Base-by-base conservation (phyloP, 805 yeast species). In the Yamadazyma akitaensis region DNA sequence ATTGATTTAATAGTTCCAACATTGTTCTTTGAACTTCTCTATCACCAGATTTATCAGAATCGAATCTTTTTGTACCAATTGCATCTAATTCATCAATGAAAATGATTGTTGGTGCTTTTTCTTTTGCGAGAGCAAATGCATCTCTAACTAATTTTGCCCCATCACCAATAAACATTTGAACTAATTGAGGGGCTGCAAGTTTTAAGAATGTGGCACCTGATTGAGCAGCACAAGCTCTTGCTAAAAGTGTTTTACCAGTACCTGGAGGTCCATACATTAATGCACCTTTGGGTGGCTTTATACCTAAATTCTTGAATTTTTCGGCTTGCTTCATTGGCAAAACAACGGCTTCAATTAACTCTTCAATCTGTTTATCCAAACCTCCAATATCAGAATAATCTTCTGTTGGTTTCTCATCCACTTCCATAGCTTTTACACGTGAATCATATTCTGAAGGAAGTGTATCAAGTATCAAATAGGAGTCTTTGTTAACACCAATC, bases 341-440 rank as follows among this genome's bases (percentile, higher is more conserved):
- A 21, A 94, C 99, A 42, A 94, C 96, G 1, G 98, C 99, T 72
- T 94, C 99, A 46, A 92, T 96, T 51, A 94, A 77, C 67, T 94
- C 99, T 71, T 94, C 98, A 58, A 94, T 94, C 68, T 94, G 99
- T 70, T 94, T 94, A 68, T 92, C 98, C 58, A 94, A 76, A 10
- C 99, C 99, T 62, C 99, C 99, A 57, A 94, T 95, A 65, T 94
- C 99, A 1, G 95, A 84, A 63, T 94, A 94, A 10, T 96, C 89
- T 66, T 94, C 99, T 1, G 96, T 86, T 49, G 99, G 99, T 63
- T 92, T 91, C 70, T 94, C 99, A 64, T 94, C 99, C 43, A 94
- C 99, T 67, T 94, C 99, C 99, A 94, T 88, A 11, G 98, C 98
- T 71, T 94, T 94, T 43, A 94, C 99, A 59, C 99, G 80, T 46